These are phyloP conservation scores for Leavenworthia alabamica DNA, from an alignment of 345 rosid genomes.

Conservation along the genomic window DNA sequence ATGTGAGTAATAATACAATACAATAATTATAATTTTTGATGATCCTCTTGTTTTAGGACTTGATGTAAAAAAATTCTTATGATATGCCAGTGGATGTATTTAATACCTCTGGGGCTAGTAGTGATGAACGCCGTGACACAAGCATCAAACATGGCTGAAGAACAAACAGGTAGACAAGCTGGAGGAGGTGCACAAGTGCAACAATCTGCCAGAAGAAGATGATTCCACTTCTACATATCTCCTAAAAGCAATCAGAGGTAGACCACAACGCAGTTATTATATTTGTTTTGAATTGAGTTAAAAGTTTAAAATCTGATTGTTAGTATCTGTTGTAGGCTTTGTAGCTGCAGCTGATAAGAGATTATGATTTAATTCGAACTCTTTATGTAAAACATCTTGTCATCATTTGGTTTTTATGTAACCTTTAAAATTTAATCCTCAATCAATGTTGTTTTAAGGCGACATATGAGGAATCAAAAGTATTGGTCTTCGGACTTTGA, in stretches of 20 bases:
- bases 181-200: conserved; percentile 44
- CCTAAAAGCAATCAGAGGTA: background rate
- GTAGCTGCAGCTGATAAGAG: conserved; percentile 10
- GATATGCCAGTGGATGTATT: conserved; percentile 81
- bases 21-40: background rate
- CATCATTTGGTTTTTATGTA: conserved; percentile 12
- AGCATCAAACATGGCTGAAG: conserved; percentile 84
- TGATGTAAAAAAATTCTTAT: conserved; percentile 11
- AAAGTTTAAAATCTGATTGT: background rate
- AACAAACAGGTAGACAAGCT: conserved; percentile 47
- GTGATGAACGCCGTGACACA: conserved; percentile 91
- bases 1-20: conserved; percentile 53
- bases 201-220: conserved; percentile 60
- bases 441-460: background rate
- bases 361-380: conserved; percentile 13
- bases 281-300: background rate
- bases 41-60: background rate
- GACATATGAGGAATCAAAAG: background rate
- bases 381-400: background rate
- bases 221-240: conserved; percentile 24
- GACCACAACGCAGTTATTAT: background rate
- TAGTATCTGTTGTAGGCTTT: background rate
- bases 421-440: background rate
- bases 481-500: background rate
- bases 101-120: conserved; percentile 86